Percentiles rank a stretch among this genome's conserved stretches.
phyloP scores from a whole-genome alignment of 2,329 filamentous ascomycete genomes.

The Helotiales sp. region DNA sequence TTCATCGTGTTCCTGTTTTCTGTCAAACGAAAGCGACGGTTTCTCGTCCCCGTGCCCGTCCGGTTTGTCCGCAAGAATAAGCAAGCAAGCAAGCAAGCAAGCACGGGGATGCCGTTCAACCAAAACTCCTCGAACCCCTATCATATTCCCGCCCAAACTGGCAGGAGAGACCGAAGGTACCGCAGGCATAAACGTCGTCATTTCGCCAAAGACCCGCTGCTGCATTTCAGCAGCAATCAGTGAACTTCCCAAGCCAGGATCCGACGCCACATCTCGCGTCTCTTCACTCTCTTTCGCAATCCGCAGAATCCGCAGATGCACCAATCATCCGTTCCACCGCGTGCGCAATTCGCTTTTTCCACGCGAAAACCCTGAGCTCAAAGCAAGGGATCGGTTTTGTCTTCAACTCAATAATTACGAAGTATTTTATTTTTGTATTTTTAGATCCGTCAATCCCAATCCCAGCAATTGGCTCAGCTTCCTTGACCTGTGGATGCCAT shows the following conservation, averaged over 20 bases:
- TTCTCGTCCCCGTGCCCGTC: background rate
- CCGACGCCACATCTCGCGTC: slow-evolving; percentile 3
- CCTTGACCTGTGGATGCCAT: background rate
- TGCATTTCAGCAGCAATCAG: background rate
- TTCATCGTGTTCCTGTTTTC: background rate
- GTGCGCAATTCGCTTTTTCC: slow-evolving; percentile 4
- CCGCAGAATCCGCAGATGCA: background rate
- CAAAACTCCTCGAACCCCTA: background rate
- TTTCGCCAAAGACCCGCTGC: background rate
- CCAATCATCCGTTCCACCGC: background rate
- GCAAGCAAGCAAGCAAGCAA: background rate
- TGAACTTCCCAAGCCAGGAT: background rate
- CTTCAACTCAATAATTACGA: background rate
- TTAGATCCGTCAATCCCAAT: slow-evolving; percentile 2
- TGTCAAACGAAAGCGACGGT: background rate
- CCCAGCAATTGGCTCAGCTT: background rate
- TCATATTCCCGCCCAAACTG: background rate
- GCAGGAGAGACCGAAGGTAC: slow-evolving; percentile 1
- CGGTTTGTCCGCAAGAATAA: background rate
- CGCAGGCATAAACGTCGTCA: slow-evolving; percentile 2
- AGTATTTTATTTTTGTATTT: background rate
- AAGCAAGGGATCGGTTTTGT: background rate
- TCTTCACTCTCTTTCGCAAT: background rate
- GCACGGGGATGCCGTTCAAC: background rate
- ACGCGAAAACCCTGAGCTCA: background rate